phyloP scores from a whole-genome alignment of 768 basidiomycete species.

The Pulveroboletus ravenelii region DNA sequence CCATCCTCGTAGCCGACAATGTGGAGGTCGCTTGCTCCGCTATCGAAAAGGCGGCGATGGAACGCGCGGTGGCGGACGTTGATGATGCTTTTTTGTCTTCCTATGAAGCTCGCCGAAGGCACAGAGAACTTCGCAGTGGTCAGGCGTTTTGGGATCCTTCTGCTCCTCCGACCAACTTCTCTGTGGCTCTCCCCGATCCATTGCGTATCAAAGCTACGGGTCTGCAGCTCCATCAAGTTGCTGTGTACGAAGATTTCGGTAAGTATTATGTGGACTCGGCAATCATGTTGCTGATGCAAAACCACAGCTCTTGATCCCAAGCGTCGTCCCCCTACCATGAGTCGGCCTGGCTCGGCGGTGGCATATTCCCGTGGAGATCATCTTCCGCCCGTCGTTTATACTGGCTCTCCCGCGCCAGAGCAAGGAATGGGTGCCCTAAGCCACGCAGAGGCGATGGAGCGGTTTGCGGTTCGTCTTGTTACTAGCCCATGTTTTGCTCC shows the following conservation, averaged over 20 bases:
- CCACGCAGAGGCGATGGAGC: constrained; percentile 85
- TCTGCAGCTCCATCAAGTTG: constrained; percentile 72
- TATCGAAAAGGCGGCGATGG: constrained; percentile 97
- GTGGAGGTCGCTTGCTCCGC: constrained; percentile 89
- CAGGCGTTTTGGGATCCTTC: constrained; percentile 89
- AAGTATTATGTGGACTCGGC: constrained; percentile 13
- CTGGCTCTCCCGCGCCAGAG: constrained; percentile 63
- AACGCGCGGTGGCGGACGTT: constrained; percentile 86
- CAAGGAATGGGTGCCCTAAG: constrained; percentile 45
- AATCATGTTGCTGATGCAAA: constrained; percentile 11
- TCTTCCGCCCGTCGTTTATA: constrained; percentile 42
- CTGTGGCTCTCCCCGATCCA: constrained; percentile 76
- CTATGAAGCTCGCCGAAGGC: constrained; percentile 79
- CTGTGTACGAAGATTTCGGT: constrained; percentile 97
- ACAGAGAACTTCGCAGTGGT: constrained; percentile 72
- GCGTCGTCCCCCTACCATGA: constrained; percentile 44
- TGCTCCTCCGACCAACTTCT: constrained; percentile 65
- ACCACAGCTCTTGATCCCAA: constrained; percentile 50
- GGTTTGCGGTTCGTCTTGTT: constrained; percentile 59
- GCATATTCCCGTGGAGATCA: constrained; percentile 55
- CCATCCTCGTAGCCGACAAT: constrained; percentile 85
- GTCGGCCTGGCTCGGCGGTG: constrained; percentile 67
- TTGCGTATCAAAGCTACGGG: constrained; percentile 82
- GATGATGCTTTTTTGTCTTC: constrained; percentile 83
- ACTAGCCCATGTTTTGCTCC: not conserved